These are phyloP conservation scores for Aegilops bicornis DNA, from an alignment of 176 grass and related monocot genomes.

Conservation along the genomic window DNA sequence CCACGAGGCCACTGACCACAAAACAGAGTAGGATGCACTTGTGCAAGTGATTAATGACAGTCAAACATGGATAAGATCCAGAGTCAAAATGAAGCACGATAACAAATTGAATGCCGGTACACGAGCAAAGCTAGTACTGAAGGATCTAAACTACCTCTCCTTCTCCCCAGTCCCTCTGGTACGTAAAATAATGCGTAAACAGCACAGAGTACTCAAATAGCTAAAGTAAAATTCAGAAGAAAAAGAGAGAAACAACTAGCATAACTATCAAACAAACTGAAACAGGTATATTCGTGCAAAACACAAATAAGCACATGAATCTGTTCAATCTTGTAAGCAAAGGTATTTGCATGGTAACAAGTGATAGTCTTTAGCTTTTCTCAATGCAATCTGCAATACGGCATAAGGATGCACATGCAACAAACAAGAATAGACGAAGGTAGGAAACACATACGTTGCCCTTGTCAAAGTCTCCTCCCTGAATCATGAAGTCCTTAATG, in stretches of 20 bases:
- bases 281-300: background rate
- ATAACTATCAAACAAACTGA: background rate
- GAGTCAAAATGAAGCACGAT: background rate
- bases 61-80: background rate
- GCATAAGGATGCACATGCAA: background rate
- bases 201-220: conserved; percentile 20
- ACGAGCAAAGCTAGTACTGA: background rate
- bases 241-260: background rate
- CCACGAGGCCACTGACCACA: background rate
- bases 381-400: background rate
- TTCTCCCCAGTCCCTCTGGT: background rate
- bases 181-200: background rate
- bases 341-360: conserved; percentile 4
- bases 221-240: background rate
- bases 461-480: conserved; percentile 98
- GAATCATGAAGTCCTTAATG: conserved; percentile 98
- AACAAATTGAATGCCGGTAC: background rate
- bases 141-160: background rate
- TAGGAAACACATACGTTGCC: conserved; percentile 60
- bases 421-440: background rate
- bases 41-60: background rate
- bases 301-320: background rate
- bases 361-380: background rate
- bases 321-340: background rate
- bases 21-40: background rate